Evolutionary conservation across 129 eudicot species (phyloP), one percentile per base, ranked within the genome.

Genomic region (Flaveria robusta): DNA sequence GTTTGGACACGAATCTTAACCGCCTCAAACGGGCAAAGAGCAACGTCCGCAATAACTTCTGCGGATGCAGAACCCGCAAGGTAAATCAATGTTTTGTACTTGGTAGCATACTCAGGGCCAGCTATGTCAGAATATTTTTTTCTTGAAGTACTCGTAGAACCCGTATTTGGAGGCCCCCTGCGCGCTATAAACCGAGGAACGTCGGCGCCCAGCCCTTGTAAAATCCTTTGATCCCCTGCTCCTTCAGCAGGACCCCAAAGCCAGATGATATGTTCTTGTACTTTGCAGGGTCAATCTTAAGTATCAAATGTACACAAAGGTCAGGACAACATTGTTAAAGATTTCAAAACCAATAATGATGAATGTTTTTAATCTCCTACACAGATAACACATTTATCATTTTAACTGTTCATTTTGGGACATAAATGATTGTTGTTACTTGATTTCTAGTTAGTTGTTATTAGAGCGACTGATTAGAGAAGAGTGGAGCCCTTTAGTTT

Each of bases 1-100:
- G 98, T 93, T 77, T 93, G 98, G 27, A 93, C 96, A 41, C 98
- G 96, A 76, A 93, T 94, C 87, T 93, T 93, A 16, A 90, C 95
- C 0, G 98, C 98, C 84, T 90, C 98, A 55, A 93, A 85, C 26
- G 98, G 98, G 68, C 95, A 93, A 56, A 93, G 96, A 2, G 95
- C 95, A 69, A 93, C 75, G 34, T 87, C 95, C 9, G 98, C 98
- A 68, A 93, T 86, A 2, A 88, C 66, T 83, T 93, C 92, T 18
- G 95, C 94, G 2, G 96, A 93, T 5, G 98, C 98, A 76, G 96
- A 90, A 27, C 95, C 98, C 27, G 92, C 98, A 66, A 93, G 92
- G 83, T 74, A 88, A 66, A 93, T 90, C 72, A 90, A 82, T 1
- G 98, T 86, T 77, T 93, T 93, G 82, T 93, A 93, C 79, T 93